A percentile compares a stretch with the other conserved stretches of the same genome.
phyloP scores from a whole-genome alignment of 2,329 filamentous ascomycete species.

The Fusarium decemcellulare region DNA sequence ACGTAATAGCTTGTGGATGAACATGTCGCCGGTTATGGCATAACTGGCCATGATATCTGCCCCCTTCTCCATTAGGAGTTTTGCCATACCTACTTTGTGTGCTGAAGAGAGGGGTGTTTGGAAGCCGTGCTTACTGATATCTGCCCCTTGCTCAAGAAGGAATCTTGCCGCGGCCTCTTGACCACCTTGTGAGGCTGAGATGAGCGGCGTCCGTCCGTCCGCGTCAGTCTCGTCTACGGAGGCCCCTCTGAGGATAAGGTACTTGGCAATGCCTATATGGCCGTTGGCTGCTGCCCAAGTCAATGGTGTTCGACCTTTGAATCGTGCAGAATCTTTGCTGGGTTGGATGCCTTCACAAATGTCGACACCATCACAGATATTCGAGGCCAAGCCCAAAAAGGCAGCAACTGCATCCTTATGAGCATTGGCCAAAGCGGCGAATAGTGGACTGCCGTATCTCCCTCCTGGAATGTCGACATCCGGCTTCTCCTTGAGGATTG shows the following conservation, averaged over 20 bases:
- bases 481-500: fast-evolving
- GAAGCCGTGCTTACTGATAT: fast-evolving
- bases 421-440: conserved; percentile 27
- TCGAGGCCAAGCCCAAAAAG: not conserved
- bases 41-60: not conserved
- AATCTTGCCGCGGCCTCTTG: not conserved
- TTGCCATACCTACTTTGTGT: no score
- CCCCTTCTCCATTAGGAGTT: not conserved
- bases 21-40: no score
- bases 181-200: not conserved
- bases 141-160: not conserved
- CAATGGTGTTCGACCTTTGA: not conserved
- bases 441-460: conserved; percentile 18
- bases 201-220: not conserved
- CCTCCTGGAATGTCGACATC: not conserved
- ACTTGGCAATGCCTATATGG: not conserved
- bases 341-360: not conserved
- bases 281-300: not conserved
- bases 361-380: fast-evolving
- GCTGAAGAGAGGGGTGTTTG: no score
- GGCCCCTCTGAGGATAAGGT: not conserved
- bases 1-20: no score
- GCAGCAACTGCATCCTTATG: not conserved
- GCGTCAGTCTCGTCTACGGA: not conserved
- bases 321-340: not conserved